Conservation (phyloP, 257 asterid species). For the Cinchona pubescens region DNA sequence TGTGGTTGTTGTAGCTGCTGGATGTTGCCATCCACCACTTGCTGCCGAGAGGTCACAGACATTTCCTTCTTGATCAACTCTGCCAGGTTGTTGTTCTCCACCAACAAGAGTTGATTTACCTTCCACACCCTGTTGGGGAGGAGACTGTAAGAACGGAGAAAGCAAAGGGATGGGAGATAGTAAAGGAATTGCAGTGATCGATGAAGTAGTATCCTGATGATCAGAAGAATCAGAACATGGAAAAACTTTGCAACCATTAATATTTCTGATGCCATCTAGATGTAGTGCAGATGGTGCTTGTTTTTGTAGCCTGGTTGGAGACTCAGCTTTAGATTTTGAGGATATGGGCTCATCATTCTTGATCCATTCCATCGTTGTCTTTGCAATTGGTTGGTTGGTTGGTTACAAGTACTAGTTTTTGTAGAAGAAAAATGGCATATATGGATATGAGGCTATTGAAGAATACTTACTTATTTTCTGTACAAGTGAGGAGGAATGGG, state of each 20-base stretch:
- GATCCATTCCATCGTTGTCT: constrained; percentile 12
- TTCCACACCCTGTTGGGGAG: neutral
- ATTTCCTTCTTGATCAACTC: constrained; percentile 1
- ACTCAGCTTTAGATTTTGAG: neutral
- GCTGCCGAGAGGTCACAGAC: neutral
- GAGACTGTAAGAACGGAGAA: constrained; percentile 21
- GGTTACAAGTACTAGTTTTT: no score
- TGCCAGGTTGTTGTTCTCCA: constrained; percentile 8
- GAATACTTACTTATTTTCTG: no score
- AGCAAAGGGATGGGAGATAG: constrained; percentile 25
- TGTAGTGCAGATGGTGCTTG: constrained; percentile 31
- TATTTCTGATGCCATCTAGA: constrained; percentile 1
- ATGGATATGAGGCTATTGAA: no score
- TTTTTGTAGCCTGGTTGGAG: constrained; percentile 30
- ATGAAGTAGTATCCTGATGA: no score
- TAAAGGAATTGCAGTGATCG: constrained; percentile 15
- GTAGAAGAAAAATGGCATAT: no score
- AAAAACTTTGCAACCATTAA: neutral
- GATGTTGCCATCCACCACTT: constrained; percentile 25
- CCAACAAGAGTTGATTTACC: neutral
- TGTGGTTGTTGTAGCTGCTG: constrained; percentile 17
- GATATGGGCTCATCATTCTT: constrained; percentile 4
- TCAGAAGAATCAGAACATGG: constrained; percentile 13
- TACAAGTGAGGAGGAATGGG: neutral
- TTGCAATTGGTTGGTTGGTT: no score